Conservation (phyloP, 441 rosid genomes). For the Croton setiger region DNA sequence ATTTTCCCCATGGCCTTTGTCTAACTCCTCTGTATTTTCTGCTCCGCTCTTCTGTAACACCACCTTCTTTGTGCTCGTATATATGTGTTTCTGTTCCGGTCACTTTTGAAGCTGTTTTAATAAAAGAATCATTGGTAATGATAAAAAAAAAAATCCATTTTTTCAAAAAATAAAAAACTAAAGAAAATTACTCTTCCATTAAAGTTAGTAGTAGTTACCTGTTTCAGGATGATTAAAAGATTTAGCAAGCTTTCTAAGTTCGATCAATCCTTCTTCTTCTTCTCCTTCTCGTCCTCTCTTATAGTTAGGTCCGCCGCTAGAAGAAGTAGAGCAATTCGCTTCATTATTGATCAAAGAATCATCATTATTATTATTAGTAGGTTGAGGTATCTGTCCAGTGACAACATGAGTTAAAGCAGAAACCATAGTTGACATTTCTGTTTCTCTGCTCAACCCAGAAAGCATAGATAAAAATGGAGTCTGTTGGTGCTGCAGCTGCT, state of each 20-base stretch:
- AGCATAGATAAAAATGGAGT: constrained; percentile 5
- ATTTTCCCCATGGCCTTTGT: constrained; percentile 94
- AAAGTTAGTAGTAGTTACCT: background rate
- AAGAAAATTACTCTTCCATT: background rate
- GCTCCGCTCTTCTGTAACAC: constrained; percentile 36
- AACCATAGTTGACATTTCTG: constrained; percentile 54
- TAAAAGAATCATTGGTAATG: background rate
- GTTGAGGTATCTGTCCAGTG: constrained; percentile 33
- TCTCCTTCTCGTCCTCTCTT: constrained; percentile 35
- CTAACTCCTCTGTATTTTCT: constrained; percentile 90
- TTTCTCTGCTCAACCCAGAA: constrained; percentile 29
- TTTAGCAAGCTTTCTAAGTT: constrained; percentile 4
- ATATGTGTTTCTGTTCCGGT: constrained; percentile 9
- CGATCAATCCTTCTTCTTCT: background rate
- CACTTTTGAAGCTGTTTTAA: background rate
- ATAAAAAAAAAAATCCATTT: background rate
- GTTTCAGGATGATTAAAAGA: constrained; percentile 12
- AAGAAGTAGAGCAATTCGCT: background rate
- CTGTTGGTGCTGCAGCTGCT: too few relatives aligned
- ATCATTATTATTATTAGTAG: background rate
- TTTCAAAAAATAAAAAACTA: too few relatives aligned
- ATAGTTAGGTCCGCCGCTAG: constrained; percentile 22
- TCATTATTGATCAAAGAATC: background rate
- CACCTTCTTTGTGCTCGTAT: constrained; percentile 41
- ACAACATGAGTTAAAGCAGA: constrained; percentile 55